phyloP scores from a whole-genome alignment of 2,329 filamentous ascomycete genomes.

The Arthroderma sp. region DNA sequence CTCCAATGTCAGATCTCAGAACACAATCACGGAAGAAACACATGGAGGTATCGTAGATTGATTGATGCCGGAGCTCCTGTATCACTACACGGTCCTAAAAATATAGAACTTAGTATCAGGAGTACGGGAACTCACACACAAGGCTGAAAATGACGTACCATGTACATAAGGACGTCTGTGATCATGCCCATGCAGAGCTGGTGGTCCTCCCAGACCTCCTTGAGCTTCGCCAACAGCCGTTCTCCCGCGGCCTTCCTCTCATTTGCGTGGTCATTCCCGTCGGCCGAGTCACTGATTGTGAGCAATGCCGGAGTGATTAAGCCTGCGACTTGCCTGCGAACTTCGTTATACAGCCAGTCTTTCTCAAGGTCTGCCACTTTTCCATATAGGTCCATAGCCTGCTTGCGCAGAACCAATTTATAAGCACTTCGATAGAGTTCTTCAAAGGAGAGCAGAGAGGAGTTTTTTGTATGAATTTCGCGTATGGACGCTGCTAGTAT shows the following conservation, averaged over 20 bases:
- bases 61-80: slow-evolving; percentile 57
- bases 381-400: slow-evolving; percentile 69
- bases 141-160: slow-evolving; percentile 40
- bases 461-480: slow-evolving; percentile 87
- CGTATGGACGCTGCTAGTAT: slow-evolving; percentile 62
- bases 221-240: slow-evolving; percentile 64
- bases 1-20: slow-evolving; percentile 46
- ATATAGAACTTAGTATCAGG: neutral
- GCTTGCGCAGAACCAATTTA: slow-evolving; percentile 81
- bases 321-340: slow-evolving; percentile 57
- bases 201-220: slow-evolving; percentile 75
- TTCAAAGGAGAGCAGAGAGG: slow-evolving; percentile 82
- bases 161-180: slow-evolving; percentile 93
- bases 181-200: slow-evolving; percentile 93
- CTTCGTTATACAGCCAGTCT: slow-evolving; percentile 62
- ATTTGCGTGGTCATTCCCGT: slow-evolving; percentile 51
- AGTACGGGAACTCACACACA: neutral
- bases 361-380: slow-evolving; percentile 70
- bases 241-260: slow-evolving; percentile 73
- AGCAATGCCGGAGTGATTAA: slow-evolving; percentile 61
- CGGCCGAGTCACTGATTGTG: slow-evolving; percentile 35
- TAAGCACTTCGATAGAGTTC: slow-evolving; percentile 89
- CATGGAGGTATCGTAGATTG: slow-evolving; percentile 76
- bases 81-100: slow-evolving; percentile 65
- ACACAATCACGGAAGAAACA: slow-evolving; percentile 80